Conservation (phyloP, 208 protist genomes). For the Polymyxa betae region DNA sequence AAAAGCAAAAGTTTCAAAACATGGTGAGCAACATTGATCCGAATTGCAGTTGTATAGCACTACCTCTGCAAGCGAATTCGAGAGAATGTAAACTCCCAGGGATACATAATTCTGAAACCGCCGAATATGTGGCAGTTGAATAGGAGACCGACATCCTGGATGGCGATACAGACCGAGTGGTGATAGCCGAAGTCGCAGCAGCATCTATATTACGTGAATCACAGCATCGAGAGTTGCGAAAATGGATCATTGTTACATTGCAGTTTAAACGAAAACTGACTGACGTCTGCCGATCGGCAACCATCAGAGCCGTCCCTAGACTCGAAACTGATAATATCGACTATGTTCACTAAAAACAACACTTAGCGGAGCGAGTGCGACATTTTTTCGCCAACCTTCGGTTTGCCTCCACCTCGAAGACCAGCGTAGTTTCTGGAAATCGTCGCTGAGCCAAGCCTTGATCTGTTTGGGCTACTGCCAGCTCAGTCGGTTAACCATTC, state of each 20-base stretch:
- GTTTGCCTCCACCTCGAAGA: background rate
- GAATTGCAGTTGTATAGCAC: background rate
- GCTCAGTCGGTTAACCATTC: background rate
- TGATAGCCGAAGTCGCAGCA: no score
- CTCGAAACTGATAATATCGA: background rate
- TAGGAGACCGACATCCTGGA: no score
- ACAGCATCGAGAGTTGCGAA: no score
- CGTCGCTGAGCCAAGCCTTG: background rate
- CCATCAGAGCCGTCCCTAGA: background rate
- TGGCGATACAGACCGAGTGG: no score
- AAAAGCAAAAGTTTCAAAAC: background rate
- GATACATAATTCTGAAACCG: no score
- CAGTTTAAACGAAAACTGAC: conserved; percentile 6
- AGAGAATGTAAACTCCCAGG: background rate
- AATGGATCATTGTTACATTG: background rate
- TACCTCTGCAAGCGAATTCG: background rate
- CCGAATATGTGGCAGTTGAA: no score
- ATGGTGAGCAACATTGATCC: background rate
- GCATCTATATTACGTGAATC: no score
- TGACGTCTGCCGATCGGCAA: background rate
- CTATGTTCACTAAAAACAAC: background rate
- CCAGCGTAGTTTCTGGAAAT: conserved; percentile 42
- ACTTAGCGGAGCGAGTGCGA: background rate
- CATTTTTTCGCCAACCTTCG: background rate
- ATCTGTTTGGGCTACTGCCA: background rate